These are phyloP conservation scores for Phytophthora vignae DNA, from an alignment of 352 stramenopile genomes.

Conservation along the genomic window DNA sequence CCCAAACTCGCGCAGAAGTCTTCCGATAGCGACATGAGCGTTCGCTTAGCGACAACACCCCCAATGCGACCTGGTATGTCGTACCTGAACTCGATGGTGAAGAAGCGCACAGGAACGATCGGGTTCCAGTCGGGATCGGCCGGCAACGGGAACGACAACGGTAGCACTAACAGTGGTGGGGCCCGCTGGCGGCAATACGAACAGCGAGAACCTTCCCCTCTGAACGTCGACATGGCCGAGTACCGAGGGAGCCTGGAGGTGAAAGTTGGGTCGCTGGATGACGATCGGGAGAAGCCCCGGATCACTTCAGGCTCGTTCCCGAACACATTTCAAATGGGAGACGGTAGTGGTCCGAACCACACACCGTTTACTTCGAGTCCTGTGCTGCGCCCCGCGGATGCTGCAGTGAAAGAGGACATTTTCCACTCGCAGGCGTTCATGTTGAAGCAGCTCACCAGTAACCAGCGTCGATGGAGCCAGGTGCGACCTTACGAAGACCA, in stretches of 20 bases:
- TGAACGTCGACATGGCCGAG: slow-evolving; percentile 48
- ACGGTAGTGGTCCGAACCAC: slow-evolving; percentile 48
- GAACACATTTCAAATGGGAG: slow-evolving; percentile 63
- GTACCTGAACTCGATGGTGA: slow-evolving; percentile 48
- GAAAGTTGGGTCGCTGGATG: slow-evolving; percentile 47
- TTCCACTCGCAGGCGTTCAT: slow-evolving; percentile 83
- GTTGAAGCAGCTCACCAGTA: slow-evolving; percentile 88
- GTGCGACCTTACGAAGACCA: slow-evolving; percentile 78
- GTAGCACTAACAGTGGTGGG: slow-evolving; percentile 34
- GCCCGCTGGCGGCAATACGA: slow-evolving; percentile 56
- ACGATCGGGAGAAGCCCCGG: slow-evolving; percentile 44
- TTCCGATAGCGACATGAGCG: slow-evolving; percentile 51
- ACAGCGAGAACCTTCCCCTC: slow-evolving; percentile 46
- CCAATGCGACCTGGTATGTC: slow-evolving; percentile 48
- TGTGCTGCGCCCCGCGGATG: slow-evolving; percentile 57
- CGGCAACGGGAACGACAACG: slow-evolving; percentile 46
- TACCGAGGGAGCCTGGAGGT: slow-evolving; percentile 44
- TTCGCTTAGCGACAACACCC: slow-evolving; percentile 59
- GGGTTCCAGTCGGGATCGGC: slow-evolving; percentile 50
- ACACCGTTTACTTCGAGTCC: slow-evolving; percentile 66
- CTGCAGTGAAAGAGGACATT: slow-evolving; percentile 65
- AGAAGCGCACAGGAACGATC: slow-evolving; percentile 46
- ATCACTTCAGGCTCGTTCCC: slow-evolving; percentile 68
- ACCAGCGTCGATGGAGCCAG: slow-evolving; percentile 97
- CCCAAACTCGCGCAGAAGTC: slow-evolving; percentile 42